Evolutionary conservation across 208 protist genomes (phyloP), one percentile per base, ranked within the genome.

Genomic region (Phytomonas sp.): DNA sequence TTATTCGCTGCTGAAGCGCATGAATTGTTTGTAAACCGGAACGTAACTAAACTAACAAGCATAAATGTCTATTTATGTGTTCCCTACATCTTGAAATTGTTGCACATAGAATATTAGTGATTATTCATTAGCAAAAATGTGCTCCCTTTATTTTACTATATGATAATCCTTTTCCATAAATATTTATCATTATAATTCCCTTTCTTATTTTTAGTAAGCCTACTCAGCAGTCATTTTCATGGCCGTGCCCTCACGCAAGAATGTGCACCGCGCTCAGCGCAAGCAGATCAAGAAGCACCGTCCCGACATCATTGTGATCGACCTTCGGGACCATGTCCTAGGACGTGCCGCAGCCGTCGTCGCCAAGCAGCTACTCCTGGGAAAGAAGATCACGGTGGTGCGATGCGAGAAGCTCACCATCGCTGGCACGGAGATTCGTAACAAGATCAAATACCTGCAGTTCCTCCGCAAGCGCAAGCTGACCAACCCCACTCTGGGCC

Each of bases 401-500:
- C 91, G 98, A 63, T 98, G 93, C 80, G 98, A 99, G 87, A 90
- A 98, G 72, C 80, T 99, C 64, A 95, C 86, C 74, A 95, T 99
- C 67, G 94, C 94, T 37, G 98, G 98, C 60, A 86, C 93, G 30
- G 83, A 99, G 78, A 92, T 97, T 83, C 97, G 98, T 77, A 99
- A 99, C 97, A 99, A 99, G 90, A 88, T 92, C 82, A 97, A 94
- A 92, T 94, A 88, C 77, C 77, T 94, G 32, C 73, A 87, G 74
- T 99, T 95, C 81, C 78, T 99, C 11, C 81, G 88, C 75, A 99
- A 99, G 89, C 89, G 91, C 34, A 94, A 89, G 67, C 98, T 99
- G 85, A 97, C 96, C 74, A 99, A 99, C 93, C 99, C 98, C 45
- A 87, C 69, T 32, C 89, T 92, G 60, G 99, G 99, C 75, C 98